phyloP scores from a whole-genome alignment of 1,284 basidiomycete species.

The Hortiboletus rubellus region DNA sequence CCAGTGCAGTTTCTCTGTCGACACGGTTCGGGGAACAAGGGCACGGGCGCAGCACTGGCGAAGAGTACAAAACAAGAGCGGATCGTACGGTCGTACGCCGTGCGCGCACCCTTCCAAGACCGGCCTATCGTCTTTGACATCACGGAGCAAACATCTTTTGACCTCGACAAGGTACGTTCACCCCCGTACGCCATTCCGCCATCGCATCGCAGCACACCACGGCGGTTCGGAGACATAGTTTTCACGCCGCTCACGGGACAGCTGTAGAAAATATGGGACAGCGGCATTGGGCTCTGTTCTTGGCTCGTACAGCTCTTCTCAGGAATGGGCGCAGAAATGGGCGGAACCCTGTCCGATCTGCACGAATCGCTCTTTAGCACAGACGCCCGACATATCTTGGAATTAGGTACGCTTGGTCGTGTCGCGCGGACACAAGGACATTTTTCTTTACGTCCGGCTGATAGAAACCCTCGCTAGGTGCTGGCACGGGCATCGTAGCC shows the following conservation, averaged over 20 bases:
- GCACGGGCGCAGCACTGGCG: constrained; percentile 2
- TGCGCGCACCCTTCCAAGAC: constrained; percentile 40
- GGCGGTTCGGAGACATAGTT: neutral
- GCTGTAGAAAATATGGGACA: constrained; percentile 89
- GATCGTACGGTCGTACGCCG: constrained; percentile 49
- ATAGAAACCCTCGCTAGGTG: constrained; percentile 47
- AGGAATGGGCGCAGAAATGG: neutral
- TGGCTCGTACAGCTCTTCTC: constrained; percentile 56
- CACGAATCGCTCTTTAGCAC: constrained; percentile 42
- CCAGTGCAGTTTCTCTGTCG: constrained; percentile 52
- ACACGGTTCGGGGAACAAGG: constrained; percentile 14
- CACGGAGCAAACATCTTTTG: constrained; percentile 81
- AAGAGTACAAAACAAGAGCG: constrained; percentile 62
- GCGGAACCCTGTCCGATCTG: constrained; percentile 14
- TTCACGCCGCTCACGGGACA: constrained; percentile 18
- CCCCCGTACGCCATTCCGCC: too few relatives aligned
- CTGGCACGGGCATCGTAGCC: constrained; percentile 81
- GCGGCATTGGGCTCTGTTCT: constrained; percentile 76
- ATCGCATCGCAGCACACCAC: neutral
- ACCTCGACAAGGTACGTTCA: constrained; percentile 78
- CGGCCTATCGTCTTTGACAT: constrained; percentile 46
- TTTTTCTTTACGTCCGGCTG: neutral
- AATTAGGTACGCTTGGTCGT: constrained; percentile 54
- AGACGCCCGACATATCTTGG: constrained; percentile 49
- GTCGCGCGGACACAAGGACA: neutral